phyloP scores from a whole-genome alignment of 2,329 filamentous ascomycete species.

The Ophiostoma sp. region DNA sequence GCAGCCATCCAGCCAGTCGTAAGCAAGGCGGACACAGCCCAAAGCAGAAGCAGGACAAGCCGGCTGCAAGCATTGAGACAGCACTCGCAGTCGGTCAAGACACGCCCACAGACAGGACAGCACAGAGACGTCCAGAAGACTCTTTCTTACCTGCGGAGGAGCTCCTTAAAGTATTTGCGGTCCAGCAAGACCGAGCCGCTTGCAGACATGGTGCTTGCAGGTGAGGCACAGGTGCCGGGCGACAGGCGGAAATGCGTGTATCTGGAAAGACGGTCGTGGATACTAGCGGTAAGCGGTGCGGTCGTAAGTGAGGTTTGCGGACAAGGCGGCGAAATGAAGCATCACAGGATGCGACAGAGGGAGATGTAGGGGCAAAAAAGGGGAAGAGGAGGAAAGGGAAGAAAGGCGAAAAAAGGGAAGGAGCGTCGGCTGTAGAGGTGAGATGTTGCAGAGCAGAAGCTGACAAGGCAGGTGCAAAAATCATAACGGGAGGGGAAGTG shows the following conservation, averaged over 20 bases:
- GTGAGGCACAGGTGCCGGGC: background rate
- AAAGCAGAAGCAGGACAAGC: background rate
- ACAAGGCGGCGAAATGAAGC: background rate
- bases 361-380: background rate
- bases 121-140: background rate
- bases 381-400: background rate
- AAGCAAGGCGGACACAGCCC: background rate
- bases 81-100: background rate
- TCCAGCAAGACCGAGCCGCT: constrained; percentile 50
- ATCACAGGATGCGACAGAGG: background rate
- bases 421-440: background rate
- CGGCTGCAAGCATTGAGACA: background rate
- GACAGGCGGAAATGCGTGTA: background rate
- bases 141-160: constrained; percentile 53
- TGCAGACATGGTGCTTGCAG: background rate
- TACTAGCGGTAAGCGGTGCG: too few species aligned
- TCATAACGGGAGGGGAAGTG: background rate
- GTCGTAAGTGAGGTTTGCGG: background rate
- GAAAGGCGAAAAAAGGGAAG: background rate
- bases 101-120: background rate
- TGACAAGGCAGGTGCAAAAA: background rate
- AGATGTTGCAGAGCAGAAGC: background rate
- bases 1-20: background rate
- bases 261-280: background rate
- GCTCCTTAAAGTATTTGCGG: constrained; percentile 55